These are phyloP conservation scores for Kwoniella botswanensis DNA, from an alignment of 768 basidiomycete species.

Conservation along the genomic window DNA sequence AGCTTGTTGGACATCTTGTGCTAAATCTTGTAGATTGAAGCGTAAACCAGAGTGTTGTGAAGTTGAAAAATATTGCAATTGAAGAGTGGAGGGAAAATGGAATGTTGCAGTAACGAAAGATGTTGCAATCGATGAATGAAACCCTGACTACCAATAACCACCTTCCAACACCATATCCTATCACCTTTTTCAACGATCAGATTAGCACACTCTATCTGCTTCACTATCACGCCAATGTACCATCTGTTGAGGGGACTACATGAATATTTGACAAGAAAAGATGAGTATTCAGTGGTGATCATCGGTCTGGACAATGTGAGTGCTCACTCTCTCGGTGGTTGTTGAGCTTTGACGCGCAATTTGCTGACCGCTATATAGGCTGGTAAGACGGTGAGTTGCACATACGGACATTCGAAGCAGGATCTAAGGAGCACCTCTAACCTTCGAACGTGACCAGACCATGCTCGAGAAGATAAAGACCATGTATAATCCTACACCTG, in stretches of 20 bases:
- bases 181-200: not conserved
- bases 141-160: not conserved
- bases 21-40: not conserved
- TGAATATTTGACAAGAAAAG: conserved; percentile 78
- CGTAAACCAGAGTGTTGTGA: not conserved
- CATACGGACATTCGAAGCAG: not conserved
- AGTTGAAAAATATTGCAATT: conserved; percentile 14
- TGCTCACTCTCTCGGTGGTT: not conserved
- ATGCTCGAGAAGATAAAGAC: conserved; percentile 93
- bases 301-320: conserved; percentile 66
- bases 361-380: conserved; percentile 31
- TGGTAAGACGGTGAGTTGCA: conserved; percentile 47
- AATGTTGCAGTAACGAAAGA: not conserved
- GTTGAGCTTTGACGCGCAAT: conserved; percentile 3
- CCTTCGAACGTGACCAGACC: conserved; percentile 62
- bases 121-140: conserved; percentile 2
- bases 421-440: not conserved
- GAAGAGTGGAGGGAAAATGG: not conserved
- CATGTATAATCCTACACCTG: conserved; percentile 81
- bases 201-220: not conserved
- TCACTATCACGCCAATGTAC: conserved; percentile 67
- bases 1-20: conserved; percentile 18
- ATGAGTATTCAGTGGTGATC: conserved; percentile 93
- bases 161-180: no score
- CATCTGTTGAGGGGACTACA: conserved; percentile 91